A percentile compares a stretch with the other conserved stretches of the same genome.
phyloP scores from a whole-genome alignment of 345 rosid species.

The Rhodamnia rubescens region DNA sequence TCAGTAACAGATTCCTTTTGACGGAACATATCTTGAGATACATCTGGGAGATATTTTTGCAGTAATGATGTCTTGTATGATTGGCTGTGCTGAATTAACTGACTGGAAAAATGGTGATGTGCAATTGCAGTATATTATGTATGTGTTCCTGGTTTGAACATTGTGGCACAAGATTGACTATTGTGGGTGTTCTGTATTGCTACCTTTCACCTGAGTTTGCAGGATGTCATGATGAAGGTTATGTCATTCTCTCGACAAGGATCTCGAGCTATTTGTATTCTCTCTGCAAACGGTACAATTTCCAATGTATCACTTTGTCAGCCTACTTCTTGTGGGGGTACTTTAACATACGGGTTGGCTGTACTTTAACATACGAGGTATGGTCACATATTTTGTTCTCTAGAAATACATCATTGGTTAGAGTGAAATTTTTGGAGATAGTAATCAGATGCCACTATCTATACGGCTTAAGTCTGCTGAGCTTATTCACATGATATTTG shows the following conservation, averaged over 20 bases:
- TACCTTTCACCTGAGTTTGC: not conserved
- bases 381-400: constrained; percentile 1
- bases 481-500: not conserved
- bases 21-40: not conserved
- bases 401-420: not conserved
- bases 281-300: constrained; percentile 76
- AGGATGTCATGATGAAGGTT: constrained; percentile 94
- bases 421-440: not conserved
- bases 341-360: constrained; percentile 84
- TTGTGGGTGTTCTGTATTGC: not conserved
- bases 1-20: not conserved
- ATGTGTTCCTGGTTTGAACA: not conserved
- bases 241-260: constrained; percentile 87
- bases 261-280: constrained; percentile 75
- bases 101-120: not conserved
- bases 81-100: not conserved
- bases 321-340: constrained; percentile 75
- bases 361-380: constrained; percentile 94
- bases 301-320: constrained; percentile 89
- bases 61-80: not conserved
- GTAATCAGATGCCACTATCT: not conserved
- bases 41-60: not conserved
- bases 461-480: not conserved
- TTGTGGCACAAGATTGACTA: not conserved
- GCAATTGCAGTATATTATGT: not conserved